Evolutionary conservation across 768 basidiomycete genomes (phyloP), one percentile per base, ranked within the genome.

Genomic region (Tubosaeta brunneosetosa): DNA sequence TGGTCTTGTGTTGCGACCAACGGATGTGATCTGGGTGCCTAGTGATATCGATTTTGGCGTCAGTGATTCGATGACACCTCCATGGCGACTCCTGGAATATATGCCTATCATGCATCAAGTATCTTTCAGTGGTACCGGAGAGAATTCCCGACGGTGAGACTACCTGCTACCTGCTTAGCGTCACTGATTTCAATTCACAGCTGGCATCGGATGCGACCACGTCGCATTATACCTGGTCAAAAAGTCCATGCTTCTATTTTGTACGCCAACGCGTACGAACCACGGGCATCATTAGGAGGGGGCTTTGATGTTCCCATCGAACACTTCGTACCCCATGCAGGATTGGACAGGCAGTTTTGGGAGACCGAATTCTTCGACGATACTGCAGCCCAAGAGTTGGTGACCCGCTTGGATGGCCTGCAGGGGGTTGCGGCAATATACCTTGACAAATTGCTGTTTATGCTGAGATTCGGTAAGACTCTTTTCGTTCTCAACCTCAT

Each of bases 1-100:
- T 9, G 71, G 71, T 22, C 63, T 72, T 4, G 48, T 47, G 2
- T 55, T 72, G 45, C 44, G 55, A 8, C 60, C 63, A 5, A 63
- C 61, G 1, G 64, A 65, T 25, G 47, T 58, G 6, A 59, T 66
- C 22, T 65, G 64, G 64, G 49, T 63, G 16, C 64, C 63, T 7
- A 59, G 58, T 33, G 64, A 65, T 38, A 38, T 65, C 12, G 61
- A 65, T 34, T 51, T 52, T 26, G 63, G 63, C 8, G 52, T n/a
- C 5, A 65, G 36, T 31, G 9, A 62, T 38, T 65, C 63, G 40
- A 65, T 65, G 63, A 40, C 33, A 22, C 1, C 8, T n/a, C 3
- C 9, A 17, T 64, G 64, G 63, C 37, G 37, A 4, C 10, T 49
- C 12, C 6, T 64, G 8, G 64, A 65, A 37, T 57, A 53, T 22